phyloP scores from a whole-genome alignment of 2,329 filamentous ascomycete species.

The Coniochaeta sp. region DNA sequence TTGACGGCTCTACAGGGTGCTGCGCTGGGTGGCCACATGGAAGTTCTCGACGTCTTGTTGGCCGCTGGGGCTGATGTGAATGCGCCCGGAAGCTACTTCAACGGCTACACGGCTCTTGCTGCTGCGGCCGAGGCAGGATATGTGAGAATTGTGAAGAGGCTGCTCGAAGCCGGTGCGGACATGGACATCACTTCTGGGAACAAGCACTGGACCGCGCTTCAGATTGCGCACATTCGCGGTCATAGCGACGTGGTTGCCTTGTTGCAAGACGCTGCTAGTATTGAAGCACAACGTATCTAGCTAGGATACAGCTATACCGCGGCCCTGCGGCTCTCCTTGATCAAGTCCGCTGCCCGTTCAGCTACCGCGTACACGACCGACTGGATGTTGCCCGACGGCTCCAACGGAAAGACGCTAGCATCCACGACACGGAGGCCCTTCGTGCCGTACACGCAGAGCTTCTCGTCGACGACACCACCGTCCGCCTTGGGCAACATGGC shows the following conservation, averaged over 20 bases:
- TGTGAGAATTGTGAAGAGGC: conserved; percentile 6
- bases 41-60: conserved; percentile 17
- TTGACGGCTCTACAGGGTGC: conserved; percentile 26
- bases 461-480: neutral
- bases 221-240: too few species aligned
- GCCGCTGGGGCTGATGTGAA: conserved; percentile 14
- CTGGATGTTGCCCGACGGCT: neutral
- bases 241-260: conserved; percentile 36
- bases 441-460: conserved; percentile 21
- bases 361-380: neutral
- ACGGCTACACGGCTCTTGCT: conserved; percentile 11
- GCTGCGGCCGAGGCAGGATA: conserved; percentile 11
- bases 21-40: conserved; percentile 27
- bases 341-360: neutral
- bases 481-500: neutral
- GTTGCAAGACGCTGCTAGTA: conserved; percentile 48
- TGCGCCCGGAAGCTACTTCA: conserved; percentile 12
- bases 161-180: conserved; percentile 10
- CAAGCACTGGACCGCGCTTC: too few species aligned
- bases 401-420: conserved; percentile 4
- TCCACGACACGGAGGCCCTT: conserved; percentile 20
- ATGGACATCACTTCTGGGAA: neutral
- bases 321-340: conserved; percentile 5
- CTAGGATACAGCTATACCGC: too few species aligned
- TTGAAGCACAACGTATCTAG: conserved; percentile 26